A percentile compares a stretch with the other conserved stretches of the same genome.
Conservation (phyloP, 495 filamentous ascomycete genomes). For the Penicillium fimorum region DNA sequence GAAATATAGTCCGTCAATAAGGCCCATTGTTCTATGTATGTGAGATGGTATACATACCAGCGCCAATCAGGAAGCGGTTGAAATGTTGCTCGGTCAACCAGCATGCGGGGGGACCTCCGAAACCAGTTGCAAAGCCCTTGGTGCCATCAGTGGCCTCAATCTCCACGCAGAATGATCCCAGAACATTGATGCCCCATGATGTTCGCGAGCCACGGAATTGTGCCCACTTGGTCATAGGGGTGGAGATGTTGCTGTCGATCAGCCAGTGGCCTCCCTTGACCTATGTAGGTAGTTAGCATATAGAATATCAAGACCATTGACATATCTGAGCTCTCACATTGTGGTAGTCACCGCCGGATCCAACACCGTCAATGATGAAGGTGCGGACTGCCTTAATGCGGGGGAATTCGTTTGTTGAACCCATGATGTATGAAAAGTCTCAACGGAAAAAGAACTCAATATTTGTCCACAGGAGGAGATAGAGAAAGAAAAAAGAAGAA, state of each 20-base stretch:
- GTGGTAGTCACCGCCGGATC: constrained; percentile 90
- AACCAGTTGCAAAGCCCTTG: constrained; percentile 89
- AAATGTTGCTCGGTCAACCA: constrained; percentile 93
- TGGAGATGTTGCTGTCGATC: constrained; percentile 86
- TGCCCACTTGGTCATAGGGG: constrained; percentile 85
- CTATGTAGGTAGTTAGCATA: constrained; percentile 24
- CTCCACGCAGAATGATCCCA: constrained; percentile 92
- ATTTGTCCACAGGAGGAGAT: background rate
- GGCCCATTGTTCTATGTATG: background rate
- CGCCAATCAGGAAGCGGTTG: constrained; percentile 82
- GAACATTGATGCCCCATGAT: constrained; percentile 92
- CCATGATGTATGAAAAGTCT: constrained; percentile 29
- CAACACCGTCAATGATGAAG: constrained; percentile 80
- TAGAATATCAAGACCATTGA: background rate
- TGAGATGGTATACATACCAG: constrained; percentile 42
- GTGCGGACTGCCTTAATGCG: constrained; percentile 77
- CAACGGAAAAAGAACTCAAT: background rate
- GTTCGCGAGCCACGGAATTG: constrained; percentile 83
- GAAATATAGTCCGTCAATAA: constrained; percentile 1
- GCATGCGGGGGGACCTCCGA: constrained; percentile 88
- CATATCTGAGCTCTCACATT: constrained; percentile 54
- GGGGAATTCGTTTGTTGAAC: constrained; percentile 38
- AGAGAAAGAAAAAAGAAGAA: constrained; percentile 10
- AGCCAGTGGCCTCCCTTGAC: constrained; percentile 89
- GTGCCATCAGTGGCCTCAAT: constrained; percentile 85